Percentiles rank a stretch among this genome's conserved stretches.
These are phyloP conservation scores for Adiantum capillusveneris DNA, from an alignment of 75 land plant species.

Conservation along the genomic window DNA sequence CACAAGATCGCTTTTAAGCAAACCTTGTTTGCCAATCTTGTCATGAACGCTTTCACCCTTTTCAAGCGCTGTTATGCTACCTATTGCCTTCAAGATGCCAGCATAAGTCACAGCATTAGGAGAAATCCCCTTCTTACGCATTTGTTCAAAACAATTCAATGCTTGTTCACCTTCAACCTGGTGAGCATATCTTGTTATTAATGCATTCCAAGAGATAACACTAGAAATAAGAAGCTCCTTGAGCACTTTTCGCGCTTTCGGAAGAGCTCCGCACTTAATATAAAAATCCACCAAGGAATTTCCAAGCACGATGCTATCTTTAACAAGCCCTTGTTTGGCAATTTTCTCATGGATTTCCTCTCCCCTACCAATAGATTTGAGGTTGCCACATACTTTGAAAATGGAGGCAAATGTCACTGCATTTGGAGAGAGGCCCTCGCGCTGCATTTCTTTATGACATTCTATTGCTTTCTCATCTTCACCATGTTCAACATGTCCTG, in stretches of 20 bases:
- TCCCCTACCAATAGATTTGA: background rate
- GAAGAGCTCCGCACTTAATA: slow-evolving; percentile 42
- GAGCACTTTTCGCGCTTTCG: slow-evolving; percentile 41
- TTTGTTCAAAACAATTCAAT: slow-evolving; percentile 37
- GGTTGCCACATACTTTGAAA: slow-evolving; percentile 1
- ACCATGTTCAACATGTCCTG: slow-evolving; percentile 4
- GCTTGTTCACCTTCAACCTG: slow-evolving; percentile 43
- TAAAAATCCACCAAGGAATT: slow-evolving; percentile 75
- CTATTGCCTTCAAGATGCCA: background rate
- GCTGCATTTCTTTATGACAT: background rate
- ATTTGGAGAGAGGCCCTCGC: background rate
- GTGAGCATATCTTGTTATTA: slow-evolving; percentile 66
- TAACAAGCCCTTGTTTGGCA: background rate
- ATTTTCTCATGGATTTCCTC: background rate
- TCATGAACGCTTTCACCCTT: background rate
- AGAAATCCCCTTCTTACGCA: slow-evolving; percentile 22
- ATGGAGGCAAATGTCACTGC: background rate
- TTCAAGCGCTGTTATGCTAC: background rate
- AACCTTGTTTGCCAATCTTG: background rate
- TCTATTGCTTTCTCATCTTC: slow-evolving; percentile 1
- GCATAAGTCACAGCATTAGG: background rate
- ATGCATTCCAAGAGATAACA: slow-evolving; percentile 67
- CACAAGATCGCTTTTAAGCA: background rate
- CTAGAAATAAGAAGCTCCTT: slow-evolving; percentile 39
- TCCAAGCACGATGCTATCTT: slow-evolving; percentile 9